phyloP scores from a whole-genome alignment of 306 rosid species.

The Arachis stenosperma region DNA sequence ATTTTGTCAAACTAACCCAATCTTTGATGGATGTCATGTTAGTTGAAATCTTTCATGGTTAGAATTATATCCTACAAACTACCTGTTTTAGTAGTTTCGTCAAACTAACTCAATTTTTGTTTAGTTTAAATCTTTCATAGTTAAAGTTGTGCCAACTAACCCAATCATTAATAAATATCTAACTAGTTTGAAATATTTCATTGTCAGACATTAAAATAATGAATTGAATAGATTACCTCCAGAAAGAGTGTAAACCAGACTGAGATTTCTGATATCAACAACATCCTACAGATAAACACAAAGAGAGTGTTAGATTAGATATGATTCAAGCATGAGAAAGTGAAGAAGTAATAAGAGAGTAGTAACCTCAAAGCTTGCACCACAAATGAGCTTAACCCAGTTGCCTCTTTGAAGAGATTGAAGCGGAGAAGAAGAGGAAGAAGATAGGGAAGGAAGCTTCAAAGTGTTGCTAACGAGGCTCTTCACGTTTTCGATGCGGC shows the following conservation, averaged over 20 bases:
- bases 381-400: conserved; percentile 59
- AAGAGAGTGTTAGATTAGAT: background rate
- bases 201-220: too few relatives aligned
- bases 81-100: too few relatives aligned
- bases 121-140: too few relatives aligned
- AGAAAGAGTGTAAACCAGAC: conserved; percentile 92
- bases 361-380: conserved; percentile 79
- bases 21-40: too few relatives aligned
- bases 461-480: conserved; percentile 23
- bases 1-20: too few relatives aligned
- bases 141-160: too few relatives aligned
- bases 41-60: too few relatives aligned
- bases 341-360: background rate
- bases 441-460: conserved; percentile 41
- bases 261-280: conserved; percentile 86
- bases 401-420: conserved; percentile 49
- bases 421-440: conserved; percentile 53
- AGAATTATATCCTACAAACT: too few relatives aligned
- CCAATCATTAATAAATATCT: too few relatives aligned
- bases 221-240: conserved; percentile 57
- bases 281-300: conserved; percentile 58
- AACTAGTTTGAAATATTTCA: too few relatives aligned
- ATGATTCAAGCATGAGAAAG: background rate
- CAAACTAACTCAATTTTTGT: too few relatives aligned
- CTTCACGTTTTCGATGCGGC: conserved; percentile 25